Evolutionary conservation across 176 grass and related monocot genomes (phyloP).

Genomic region (Canna indica): DNA sequence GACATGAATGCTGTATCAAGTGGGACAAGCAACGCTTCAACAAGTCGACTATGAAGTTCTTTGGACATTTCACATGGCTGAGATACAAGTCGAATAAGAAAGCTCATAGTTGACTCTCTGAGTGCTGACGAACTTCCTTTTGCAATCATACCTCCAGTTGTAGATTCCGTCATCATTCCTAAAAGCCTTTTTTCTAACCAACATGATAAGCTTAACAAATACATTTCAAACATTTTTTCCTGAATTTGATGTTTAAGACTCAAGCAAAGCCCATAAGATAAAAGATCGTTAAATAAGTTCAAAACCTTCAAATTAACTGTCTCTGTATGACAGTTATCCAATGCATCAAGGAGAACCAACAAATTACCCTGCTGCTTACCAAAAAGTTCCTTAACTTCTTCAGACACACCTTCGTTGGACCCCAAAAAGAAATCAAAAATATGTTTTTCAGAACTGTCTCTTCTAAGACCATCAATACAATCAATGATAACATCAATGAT

Average conservation of each 20-base stretch:
- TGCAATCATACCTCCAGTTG: slow-evolving; percentile 26
- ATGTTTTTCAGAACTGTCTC: slow-evolving; percentile 35
- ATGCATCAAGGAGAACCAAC: slow-evolving; percentile 51
- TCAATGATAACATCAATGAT: slow-evolving; percentile 51
- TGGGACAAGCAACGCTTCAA: slow-evolving; percentile 57
- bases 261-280: slow-evolving; percentile 49
- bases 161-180: slow-evolving; percentile 23
- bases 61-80: slow-evolving; percentile 48
- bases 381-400: slow-evolving; percentile 45
- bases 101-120: slow-evolving; percentile 61
- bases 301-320: slow-evolving; percentile 76
- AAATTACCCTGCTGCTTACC: slow-evolving; percentile 46
- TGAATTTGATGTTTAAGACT: slow-evolving; percentile 55
- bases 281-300: slow-evolving; percentile 59
- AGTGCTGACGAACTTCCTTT: slow-evolving; percentile 30
- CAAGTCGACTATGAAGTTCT: slow-evolving; percentile 62
- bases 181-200: slow-evolving; percentile 71
- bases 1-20: slow-evolving; percentile 78
- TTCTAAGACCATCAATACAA: slow-evolving; percentile 49
- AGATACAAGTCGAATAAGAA: slow-evolving; percentile 50
- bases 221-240: slow-evolving; percentile 74
- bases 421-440: slow-evolving; percentile 76
- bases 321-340: slow-evolving; percentile 68
- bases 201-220: slow-evolving; percentile 45
- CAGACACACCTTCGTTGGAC: slow-evolving; percentile 38